Base-by-base conservation (phyloP, 148 eudicot species). In the Silene latifolia region DNA sequence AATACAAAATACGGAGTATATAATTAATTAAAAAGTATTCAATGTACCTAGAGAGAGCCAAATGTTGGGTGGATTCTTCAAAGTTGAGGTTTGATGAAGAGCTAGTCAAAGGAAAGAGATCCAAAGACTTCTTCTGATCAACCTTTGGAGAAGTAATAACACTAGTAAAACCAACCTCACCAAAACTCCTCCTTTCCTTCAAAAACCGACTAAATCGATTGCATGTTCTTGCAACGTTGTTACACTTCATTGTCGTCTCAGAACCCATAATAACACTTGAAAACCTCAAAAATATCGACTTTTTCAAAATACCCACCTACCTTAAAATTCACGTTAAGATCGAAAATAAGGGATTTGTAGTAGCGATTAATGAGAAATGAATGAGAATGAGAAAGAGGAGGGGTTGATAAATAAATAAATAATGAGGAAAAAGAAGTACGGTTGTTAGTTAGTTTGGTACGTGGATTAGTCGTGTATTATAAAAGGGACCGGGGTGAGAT, bases 131-230 rank as follows among this genome's bases (percentile, higher is more conserved):
- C 66, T 13, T 46, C 20, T 23, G 61, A 11, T 27, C 89, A n/a
- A 80, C 2, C 12, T 83, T 78, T 0, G 73, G 42, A 3, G 78
- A 63, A 3, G 76, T 80, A 54, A 76, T 46, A 46, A 78, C 27
- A 46, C 83, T 69, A 17, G 57, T 87, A 44, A 83, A 79, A 18
- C 25, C 74, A 74, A 76, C 75, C 13, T 88, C 87, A 63, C 80
- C 82, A 1, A 88, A 72, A 32, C 77, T 70, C 12, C 89, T 79
- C 25, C 72, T 89, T 56, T 87, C 94, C 78, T 84, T 92, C 51
- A 92, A 73, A 23, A 59, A 92, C 79, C 79, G 90, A 57, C 92
- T 88, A 70, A 92, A 78, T 11, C 84, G 83, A 65, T 78, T 86
- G 53, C 85, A 88, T 18, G 94, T 89, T 51, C 76, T 82, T 0